These are phyloP conservation scores for Holtermannia corniformis DNA, from an alignment of 768 basidiomycete species.

Conservation along the genomic window DNA sequence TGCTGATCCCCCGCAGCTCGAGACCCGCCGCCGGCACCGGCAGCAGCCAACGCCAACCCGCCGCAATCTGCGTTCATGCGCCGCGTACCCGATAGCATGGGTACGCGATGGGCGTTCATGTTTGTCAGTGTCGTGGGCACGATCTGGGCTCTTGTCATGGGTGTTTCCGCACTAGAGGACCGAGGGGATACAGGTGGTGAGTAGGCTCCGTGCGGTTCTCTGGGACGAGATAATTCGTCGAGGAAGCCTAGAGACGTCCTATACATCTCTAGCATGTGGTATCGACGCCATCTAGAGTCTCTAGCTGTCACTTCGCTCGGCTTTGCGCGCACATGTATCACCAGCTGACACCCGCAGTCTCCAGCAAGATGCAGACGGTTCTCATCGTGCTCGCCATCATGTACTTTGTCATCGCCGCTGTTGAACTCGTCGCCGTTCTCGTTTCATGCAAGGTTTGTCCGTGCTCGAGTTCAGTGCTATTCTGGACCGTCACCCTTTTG, in stretches of 20 bases:
- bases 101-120: conserved; percentile 8
- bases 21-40: not conserved
- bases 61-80: not conserved
- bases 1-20: not conserved
- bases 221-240: no score
- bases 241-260: not conserved
- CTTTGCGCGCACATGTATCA: no score
- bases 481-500: not conserved
- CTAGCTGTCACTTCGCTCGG: no score
- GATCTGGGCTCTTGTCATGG: conserved; percentile 28
- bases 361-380: conserved; percentile 15
- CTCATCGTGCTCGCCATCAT: conserved; percentile 25
- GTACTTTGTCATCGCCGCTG: conserved; percentile 22
- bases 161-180: conserved; percentile 17
- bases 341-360: conserved; percentile 6
- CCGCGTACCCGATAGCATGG: not conserved
- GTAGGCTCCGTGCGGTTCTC: no score
- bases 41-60: not conserved
- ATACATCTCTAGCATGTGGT: not conserved
- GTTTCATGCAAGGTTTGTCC: conserved; percentile 21
- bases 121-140: conserved; percentile 23
- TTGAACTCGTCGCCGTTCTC: conserved; percentile 22
- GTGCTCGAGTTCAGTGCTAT: not conserved
- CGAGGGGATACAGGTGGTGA: conserved; percentile 8
- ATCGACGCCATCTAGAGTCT: not conserved